Evolutionary conservation across 164 flowering plant species (phyloP), one percentile per base, ranked within the genome.

Genomic region (Magnolia officinalis): DNA sequence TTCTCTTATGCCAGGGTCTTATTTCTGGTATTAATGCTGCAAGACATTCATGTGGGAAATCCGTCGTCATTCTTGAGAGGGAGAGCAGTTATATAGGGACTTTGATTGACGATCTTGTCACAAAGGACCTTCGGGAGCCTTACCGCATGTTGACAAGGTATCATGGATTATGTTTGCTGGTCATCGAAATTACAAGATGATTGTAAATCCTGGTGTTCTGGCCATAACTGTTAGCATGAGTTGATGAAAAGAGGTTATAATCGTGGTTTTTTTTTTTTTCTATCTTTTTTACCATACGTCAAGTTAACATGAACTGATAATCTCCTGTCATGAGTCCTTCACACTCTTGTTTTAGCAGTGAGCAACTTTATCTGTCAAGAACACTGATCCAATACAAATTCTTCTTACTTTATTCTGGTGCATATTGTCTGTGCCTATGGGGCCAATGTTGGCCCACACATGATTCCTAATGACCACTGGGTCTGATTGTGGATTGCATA

Each of bases 81-180:
- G 98, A 95, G 87, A 95, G 98, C 87, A 95, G 99, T 85, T 95
- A 88, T 67, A 86, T 92, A 45, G 99, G 99, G 21, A 95, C 99
- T 76, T 78, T 95, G 78, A 93, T 95, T 84, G 99, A 95, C 87
- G 98, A 95, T 82, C 88, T 95, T 68, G 93, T 93, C 61, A 95
- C 99, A 9, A 95, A 95, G 87, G 99, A 95, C 77, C 98, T 95
- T 72, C 88, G 99, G 61, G 99, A 95, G 87, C 99, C 99, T 76
- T 95, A 95, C 82, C 98, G 98, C 65, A 87, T 95, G 96, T 81
- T 95, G 76, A 93, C 98, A 76, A 92, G 99, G 99, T 93, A 89
- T 63, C 45, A 2, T 74, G n/a, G 71, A 64, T 9, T n/a, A 58
- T 23, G 69, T n/a, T 31, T 74, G 61, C 26, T 74, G 20, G 20